Evolutionary conservation across 805 yeast genomes (phyloP), one percentile per base, ranked within the genome.

Genomic region (Ogataea ganodermae): DNA sequence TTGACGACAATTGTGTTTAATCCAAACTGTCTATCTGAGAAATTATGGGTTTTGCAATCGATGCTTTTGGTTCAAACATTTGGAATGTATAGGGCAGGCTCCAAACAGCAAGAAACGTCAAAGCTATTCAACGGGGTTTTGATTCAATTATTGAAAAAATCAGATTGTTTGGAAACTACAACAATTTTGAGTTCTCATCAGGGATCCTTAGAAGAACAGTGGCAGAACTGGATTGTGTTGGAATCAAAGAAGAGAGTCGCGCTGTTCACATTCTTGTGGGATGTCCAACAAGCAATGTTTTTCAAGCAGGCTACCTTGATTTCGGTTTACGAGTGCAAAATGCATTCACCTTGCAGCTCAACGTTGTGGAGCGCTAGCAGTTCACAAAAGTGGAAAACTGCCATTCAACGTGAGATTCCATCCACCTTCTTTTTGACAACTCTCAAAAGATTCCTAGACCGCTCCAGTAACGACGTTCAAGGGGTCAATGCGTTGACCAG

Each of bases 211-310:
- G 45, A 40, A 12, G 24, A 39, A 18, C 27, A 20, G 6, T 53
- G 57, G 57, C 41, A 20, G 4, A 22, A 32, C 3, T 53, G 57
- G 57, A 32, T 45, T 7, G 18, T 6, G 2, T 4, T 21, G 6
- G 58, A 55, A 38, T 48, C 52, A 24, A 50, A 38, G 24, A 55
- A 48, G 23, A 39, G 58, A 33, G 41, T 53, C 3, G 52, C 56
- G 1, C 38, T 48, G 2, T 42, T 47, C 16, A 42, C 51, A 1
- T 44, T 55, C 14, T 31, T 42, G 6, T 39, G 50, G 45, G 56
- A 55, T 35, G 52, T 48, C 10, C 51, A 55, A 28, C 42, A 46
- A 10, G 50, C 52, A 8, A 36, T 47, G 12, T 21, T 55, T 4
- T 52, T 55, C 28, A 48, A 51, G 6, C 51, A 49, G 13, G 43